phyloP scores from a whole-genome alignment of 78 protist genomes.

The Goniomonas avonlea region DNA sequence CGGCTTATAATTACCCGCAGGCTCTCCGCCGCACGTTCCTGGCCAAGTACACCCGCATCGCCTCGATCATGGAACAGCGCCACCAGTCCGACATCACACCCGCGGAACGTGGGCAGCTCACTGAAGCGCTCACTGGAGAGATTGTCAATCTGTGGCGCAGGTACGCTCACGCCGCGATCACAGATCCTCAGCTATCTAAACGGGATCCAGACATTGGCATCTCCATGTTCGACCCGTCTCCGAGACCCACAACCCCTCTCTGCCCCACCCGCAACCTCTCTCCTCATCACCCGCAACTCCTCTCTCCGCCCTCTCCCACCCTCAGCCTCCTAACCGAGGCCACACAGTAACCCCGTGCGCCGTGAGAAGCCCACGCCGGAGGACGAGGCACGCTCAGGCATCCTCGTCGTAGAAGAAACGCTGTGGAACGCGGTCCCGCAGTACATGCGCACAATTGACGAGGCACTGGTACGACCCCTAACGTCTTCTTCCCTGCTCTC shows the following conservation, averaged over 20 bases:
- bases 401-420: slow-evolving; percentile 39
- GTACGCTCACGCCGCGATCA: too few relatives aligned
- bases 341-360: slow-evolving; percentile 21
- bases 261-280: too few relatives aligned
- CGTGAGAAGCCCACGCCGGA: slow-evolving; percentile 46
- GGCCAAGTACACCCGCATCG: slow-evolving; percentile 31
- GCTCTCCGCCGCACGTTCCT: slow-evolving; percentile 50
- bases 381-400: slow-evolving; percentile 62
- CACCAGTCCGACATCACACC: slow-evolving; percentile 8
- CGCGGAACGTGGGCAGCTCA: slow-evolving; percentile 20
- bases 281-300: too few relatives aligned
- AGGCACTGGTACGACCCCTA: background rate
- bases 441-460: slow-evolving; percentile 35
- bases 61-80: slow-evolving; percentile 2
- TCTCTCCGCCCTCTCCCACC: background rate
- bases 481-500: too few relatives aligned
- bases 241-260: too few relatives aligned
- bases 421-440: slow-evolving; percentile 56
- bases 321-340: background rate
- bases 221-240: too few relatives aligned
- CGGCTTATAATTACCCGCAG: too few relatives aligned
- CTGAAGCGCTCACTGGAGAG: slow-evolving; percentile 21
- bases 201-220: too few relatives aligned
- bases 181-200: too few relatives aligned
- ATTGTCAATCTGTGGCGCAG: too few relatives aligned